Evolutionary conservation across 192 early-diverging fungal species (phyloP).

Genomic region (Chytriomyces confervae): DNA sequence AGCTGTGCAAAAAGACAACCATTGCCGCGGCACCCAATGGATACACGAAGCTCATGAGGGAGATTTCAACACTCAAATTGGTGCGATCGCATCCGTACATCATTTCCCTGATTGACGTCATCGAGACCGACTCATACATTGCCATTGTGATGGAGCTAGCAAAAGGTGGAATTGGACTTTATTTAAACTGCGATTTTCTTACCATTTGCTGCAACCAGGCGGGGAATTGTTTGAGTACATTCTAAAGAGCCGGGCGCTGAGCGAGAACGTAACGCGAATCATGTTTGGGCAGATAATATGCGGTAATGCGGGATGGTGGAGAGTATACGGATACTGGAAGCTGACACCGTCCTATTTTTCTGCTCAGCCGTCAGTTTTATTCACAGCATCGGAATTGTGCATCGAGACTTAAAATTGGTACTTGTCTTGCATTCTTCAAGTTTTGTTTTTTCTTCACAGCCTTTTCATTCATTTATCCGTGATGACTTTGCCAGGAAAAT

Average conservation of each 20-base stretch:
- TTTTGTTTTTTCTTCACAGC: slow-evolving; percentile 41
- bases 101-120: slow-evolving; percentile 91
- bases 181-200: slow-evolving; percentile 66
- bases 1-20: slow-evolving; percentile 91
- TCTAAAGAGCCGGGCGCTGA: slow-evolving; percentile 85
- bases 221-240: slow-evolving; percentile 99
- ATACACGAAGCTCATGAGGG: slow-evolving; percentile 89
- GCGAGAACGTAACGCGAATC: slow-evolving; percentile 86
- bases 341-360: not conserved
- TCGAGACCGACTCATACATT: slow-evolving; percentile 96
- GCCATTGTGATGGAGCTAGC: slow-evolving; percentile 91
- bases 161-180: slow-evolving; percentile 61
- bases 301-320: not conserved
- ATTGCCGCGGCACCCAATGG: slow-evolving; percentile 76
- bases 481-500: slow-evolving; percentile 73
- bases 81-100: slow-evolving; percentile 85
- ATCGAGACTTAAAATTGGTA: slow-evolving; percentile 95
- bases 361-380: slow-evolving; percentile 81
- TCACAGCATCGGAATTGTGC: slow-evolving; percentile 90
- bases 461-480: slow-evolving; percentile 3
- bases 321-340: no score
- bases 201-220: slow-evolving; percentile 48
- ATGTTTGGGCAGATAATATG: slow-evolving; percentile 93
- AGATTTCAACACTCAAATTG: slow-evolving; percentile 85
- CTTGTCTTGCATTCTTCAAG: slow-evolving; percentile 7